Percentiles rank a stretch among this genome's conserved stretches.
Conservation (phyloP, 371 early-diverging fungal species). For the Mucor saturninus region DNA sequence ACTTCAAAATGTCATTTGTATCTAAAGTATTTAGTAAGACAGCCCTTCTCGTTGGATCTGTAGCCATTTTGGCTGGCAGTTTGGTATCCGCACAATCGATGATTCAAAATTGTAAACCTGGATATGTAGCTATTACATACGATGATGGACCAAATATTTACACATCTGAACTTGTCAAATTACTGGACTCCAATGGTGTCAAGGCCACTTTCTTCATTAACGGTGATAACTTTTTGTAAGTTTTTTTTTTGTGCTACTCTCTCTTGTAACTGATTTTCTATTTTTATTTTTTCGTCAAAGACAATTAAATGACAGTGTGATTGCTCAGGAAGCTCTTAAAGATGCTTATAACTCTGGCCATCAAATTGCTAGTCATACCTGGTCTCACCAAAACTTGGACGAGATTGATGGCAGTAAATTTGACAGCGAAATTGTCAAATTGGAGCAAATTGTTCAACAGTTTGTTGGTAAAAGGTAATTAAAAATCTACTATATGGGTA, state of each 20-base stretch:
- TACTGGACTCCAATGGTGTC: conserved; percentile 41
- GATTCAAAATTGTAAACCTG: conserved; percentile 35
- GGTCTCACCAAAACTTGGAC: conserved; percentile 50
- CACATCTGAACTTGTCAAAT: conserved; percentile 45
- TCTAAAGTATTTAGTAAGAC: not conserved
- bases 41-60: not conserved
- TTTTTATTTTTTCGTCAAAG: not conserved
- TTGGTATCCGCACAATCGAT: conserved; percentile 7
- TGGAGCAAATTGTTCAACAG: conserved; percentile 31
- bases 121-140: conserved; percentile 62
- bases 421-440: conserved; percentile 28
- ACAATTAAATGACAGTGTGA: not conserved
- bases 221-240: conserved; percentile 54
- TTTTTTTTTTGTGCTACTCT: not conserved
- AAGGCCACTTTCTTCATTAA: conserved; percentile 68
- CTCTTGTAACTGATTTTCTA: not conserved
- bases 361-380: conserved; percentile 66
- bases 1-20: not conserved
- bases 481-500: not conserved
- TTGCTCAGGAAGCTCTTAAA: conserved; percentile 33
- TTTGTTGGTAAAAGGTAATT: conserved; percentile 35
- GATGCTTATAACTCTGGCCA: conserved; percentile 46
- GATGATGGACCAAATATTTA: conserved; percentile 60
- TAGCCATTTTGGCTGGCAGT: not conserved
- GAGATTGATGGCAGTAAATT: conserved; percentile 26